A percentile compares a stretch with the other conserved stretches of the same genome.
Evolutionary conservation across 345 rosid species (phyloP).

Genomic region (thale cress (Arabidopsis thaliana)): TAIR10.1 NC_003076.8:16411001-16411500

Average conservation of each 20-base stretch:
- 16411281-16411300: background rate
- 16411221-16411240: background rate
- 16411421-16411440: constrained; percentile 3
- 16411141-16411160: constrained; percentile 92
- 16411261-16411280: background rate
- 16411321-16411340: background rate
- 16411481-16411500: constrained; percentile 92
- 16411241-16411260: background rate
- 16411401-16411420: background rate
- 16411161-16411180: constrained; percentile 72
- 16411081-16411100: constrained; percentile 83
- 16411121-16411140: constrained; percentile 94
- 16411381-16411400: constrained; percentile 44
- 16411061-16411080: constrained; percentile 99
- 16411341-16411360: background rate
- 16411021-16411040: constrained; percentile 76
- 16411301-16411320: background rate
- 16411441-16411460: constrained; percentile 1
- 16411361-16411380: constrained; percentile 17
- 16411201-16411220: background rate
- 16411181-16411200: background rate
- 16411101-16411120: constrained; percentile 92
- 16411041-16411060: constrained; percentile 98
- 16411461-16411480: constrained; percentile 87
- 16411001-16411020: constrained; percentile 47